Percentiles rank a stretch among this genome's conserved stretches.
These are phyloP conservation scores for Boletus edulis DNA, from an alignment of 768 basidiomycete genomes.

Conservation along the genomic window DNA sequence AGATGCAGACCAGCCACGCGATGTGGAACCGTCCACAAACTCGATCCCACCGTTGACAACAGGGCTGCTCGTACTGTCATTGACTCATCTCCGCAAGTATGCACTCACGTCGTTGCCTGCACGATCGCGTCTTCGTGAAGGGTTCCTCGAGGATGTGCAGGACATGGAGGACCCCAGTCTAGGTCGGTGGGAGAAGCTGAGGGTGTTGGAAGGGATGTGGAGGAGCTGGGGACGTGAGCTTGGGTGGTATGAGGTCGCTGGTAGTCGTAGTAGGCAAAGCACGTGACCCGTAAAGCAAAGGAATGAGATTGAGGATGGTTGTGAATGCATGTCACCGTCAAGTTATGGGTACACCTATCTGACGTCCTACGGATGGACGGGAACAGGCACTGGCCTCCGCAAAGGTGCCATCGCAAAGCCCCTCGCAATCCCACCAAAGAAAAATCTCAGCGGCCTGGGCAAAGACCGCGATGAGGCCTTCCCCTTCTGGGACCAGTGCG, in stretches of 20 bases:
- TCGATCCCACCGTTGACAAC: slow-evolving; percentile 54
- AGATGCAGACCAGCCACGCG: slow-evolving; percentile 1
- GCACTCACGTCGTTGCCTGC: slow-evolving; percentile 56
- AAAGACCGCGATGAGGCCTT: slow-evolving; percentile 95
- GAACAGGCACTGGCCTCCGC: slow-evolving; percentile 82
- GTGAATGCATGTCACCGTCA: slow-evolving; percentile 13
- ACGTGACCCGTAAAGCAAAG: slow-evolving; percentile 7
- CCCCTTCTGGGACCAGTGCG: slow-evolving; percentile 98
- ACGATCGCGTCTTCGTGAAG: slow-evolving; percentile 62
- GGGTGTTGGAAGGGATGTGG: slow-evolving; percentile 86
- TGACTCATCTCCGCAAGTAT: slow-evolving; percentile 64
- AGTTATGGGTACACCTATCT: slow-evolving; percentile 60
- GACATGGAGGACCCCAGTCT: slow-evolving; percentile 78
- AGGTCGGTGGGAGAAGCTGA: slow-evolving; percentile 66
- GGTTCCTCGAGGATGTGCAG: slow-evolving; percentile 82
- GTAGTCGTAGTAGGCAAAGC: not conserved
- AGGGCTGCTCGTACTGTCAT: slow-evolving; percentile 70
- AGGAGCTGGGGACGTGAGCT: slow-evolving; percentile 74
- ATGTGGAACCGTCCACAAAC: slow-evolving; percentile 11
- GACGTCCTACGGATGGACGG: slow-evolving; percentile 83
- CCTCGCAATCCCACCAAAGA: slow-evolving; percentile 78
- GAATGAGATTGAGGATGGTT: no score
- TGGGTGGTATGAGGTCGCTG: slow-evolving; percentile 49
- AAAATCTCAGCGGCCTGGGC: slow-evolving; percentile 80
- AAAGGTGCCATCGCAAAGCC: slow-evolving; percentile 77